These are phyloP conservation scores for Westerdykella aurantiaca DNA, from an alignment of 2,329 filamentous ascomycete genomes.

Conservation along the genomic window DNA sequence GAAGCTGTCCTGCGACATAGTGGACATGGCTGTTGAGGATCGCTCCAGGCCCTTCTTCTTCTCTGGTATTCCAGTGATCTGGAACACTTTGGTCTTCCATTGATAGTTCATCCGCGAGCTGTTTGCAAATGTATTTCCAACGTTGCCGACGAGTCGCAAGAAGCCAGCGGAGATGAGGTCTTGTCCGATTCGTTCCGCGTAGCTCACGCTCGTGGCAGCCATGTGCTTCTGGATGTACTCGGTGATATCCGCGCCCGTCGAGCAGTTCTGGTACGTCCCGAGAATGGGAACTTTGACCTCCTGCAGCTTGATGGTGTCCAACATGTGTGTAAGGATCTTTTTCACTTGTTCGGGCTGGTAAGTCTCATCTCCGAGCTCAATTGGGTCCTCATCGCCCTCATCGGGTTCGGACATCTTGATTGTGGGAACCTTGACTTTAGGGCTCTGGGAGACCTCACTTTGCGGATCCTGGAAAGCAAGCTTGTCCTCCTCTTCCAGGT, in stretches of 20 bases:
- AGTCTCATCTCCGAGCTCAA: conserved; percentile 85
- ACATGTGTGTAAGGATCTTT: conserved; percentile 79
- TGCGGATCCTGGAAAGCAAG: conserved; percentile 87
- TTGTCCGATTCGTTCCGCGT: conserved; percentile 91
- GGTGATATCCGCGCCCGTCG: conserved; percentile 84
- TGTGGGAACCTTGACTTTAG: conserved; percentile 63
- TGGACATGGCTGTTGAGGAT: conserved; percentile 60
- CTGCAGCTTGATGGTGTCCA: conserved; percentile 77
- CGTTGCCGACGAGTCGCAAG: conserved; percentile 83
- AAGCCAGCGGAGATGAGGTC: conserved; percentile 84
- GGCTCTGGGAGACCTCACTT: conserved; percentile 45
- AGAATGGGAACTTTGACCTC: conserved; percentile 95
- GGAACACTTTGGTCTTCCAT: conserved; percentile 89
- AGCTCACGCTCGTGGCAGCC: conserved; percentile 75
- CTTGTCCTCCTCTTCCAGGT: conserved; percentile 97
- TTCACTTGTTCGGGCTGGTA: conserved; percentile 85
- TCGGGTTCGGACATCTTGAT: conserved; percentile 76
- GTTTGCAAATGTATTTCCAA: conserved; percentile 93
- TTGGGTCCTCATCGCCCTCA: conserved; percentile 66
- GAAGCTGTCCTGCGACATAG: conserved; percentile 42
- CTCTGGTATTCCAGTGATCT: conserved; percentile 79
- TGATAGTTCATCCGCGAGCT: conserved; percentile 97
- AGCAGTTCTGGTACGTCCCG: conserved; percentile 90
- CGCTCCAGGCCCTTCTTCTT: conserved; percentile 71
- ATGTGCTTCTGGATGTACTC: conserved; percentile 90